Base-by-base conservation (phyloP, 2,329 filamentous ascomycete genomes). In the Colletotrichum sp. region DNA sequence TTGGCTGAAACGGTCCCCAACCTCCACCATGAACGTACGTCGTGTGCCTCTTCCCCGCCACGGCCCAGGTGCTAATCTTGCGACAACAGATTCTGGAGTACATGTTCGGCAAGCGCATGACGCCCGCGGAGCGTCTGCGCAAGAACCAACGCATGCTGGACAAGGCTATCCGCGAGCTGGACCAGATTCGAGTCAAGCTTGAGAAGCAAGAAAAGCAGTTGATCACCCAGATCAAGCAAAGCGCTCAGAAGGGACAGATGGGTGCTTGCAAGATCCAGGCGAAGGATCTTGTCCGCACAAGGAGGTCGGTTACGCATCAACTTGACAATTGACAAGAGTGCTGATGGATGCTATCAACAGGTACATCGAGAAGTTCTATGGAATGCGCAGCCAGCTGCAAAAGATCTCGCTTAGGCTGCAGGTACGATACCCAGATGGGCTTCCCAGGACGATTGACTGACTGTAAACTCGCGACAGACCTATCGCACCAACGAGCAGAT, bases 181-280 rank as follows among this genome's bases (percentile, higher is more conserved):
- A 99, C 83, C 94, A 98, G 78, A 96, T 98, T 85, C 92, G 97
- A 74, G 93, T 96, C 78, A 99, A 99, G 88, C 90, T 99, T 36
- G 97, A 99, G 88, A 98, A 98, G 83, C 97, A 99, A 84, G 97
- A 99, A 89, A 99, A 98, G 92, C 98, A 98, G 82, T 90, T 99
- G 70, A 94, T 98, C 70, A 91, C 93, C 78, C 96, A 99, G 83
- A 99, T 99, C 88, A 99, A 98, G 89, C 98, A 98, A 88, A 98
- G 95, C 82, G 97, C 97, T 71, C 98, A 99, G 88, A 98, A 97
- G 89, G 96, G 96, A 7, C 96, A 99, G 87, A 97, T 99, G 91
- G 96, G 96, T n/a, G 96, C 97, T 16, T 95, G 96, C 86, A 98
- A 98, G 88, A 98, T 99, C 83, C 97, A 99, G 85, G 97, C 97